A percentile compares a stretch with the other conserved stretches of the same genome.
Evolutionary conservation across 192 early-diverging fungal genomes (phyloP).

Genomic region (Ambispora gerdemannii): DNA sequence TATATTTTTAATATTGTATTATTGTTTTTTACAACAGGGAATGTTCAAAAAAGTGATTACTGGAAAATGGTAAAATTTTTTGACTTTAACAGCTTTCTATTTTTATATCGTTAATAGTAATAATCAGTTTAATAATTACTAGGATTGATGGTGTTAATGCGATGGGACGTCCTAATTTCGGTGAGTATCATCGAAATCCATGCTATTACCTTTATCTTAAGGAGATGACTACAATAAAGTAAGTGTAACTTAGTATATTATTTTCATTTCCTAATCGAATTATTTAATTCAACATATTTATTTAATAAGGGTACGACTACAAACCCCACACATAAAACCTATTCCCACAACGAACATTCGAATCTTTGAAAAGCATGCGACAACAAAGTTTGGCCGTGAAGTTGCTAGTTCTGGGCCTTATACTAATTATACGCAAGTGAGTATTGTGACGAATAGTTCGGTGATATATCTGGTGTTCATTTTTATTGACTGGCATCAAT

Average conservation of each 20-base stretch:
- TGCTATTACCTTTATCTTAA: conserved; percentile 60
- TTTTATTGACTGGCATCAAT: not conserved
- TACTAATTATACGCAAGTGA: conserved; percentile 47
- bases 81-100: not conserved
- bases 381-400: conserved; percentile 49
- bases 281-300: not conserved
- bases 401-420: conserved; percentile 58
- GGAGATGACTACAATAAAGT: conserved; percentile 58
- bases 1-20: conserved; percentile 17
- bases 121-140: not conserved
- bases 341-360: conserved; percentile 68
- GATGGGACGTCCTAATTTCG: conserved; percentile 56
- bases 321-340: conserved; percentile 59
- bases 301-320: conserved; percentile 57
- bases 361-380: conserved; percentile 56
- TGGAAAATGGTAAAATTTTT: conserved; percentile 49
- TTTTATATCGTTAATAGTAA: not conserved
- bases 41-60: conserved; percentile 59
- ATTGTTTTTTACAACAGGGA: conserved; percentile 49
- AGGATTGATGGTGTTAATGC: conserved; percentile 55
- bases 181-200: conserved; percentile 60
- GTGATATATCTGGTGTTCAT: not conserved
- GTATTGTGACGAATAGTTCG: not conserved
- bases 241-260: conserved; percentile 16
- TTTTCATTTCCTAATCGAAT: not conserved